Evolutionary conservation across 2,329 filamentous ascomycete species (phyloP), one percentile per base, ranked within the genome.

Genomic region (Penicillium brevicompactum): DNA sequence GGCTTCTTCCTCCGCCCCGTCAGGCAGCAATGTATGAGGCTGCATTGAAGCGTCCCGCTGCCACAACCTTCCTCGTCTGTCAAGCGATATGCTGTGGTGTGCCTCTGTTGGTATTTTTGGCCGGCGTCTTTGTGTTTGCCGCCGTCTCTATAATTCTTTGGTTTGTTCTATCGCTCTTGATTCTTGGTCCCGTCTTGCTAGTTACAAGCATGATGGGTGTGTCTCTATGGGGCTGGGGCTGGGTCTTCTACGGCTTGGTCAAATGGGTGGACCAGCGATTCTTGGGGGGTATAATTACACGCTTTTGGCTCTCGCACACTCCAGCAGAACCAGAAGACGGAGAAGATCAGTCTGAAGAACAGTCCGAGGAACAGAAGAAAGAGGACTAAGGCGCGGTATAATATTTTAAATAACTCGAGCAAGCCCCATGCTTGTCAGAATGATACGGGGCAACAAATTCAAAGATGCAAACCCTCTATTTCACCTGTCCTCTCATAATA

Each of bases 51-150:
- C 63, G 66, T 1, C 70, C 70, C 4, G 67, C 70, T 30, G 67
- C 69, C 2, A 61, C 69, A 16, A 70, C 67, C 11, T 72, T 73
- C 27, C 52, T 72, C 13, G 55, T 71, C 18, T 70, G 68, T 30
- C 70, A 73, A 48, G 47, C 67, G 41, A 64, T 73, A 16, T 73
- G 70, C 49, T 71, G 69, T 21, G 70, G 69, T 2, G 65, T 73
- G 5, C 70, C 70, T n/a, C 37, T 72, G 22, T 49, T 73, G 10
- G 62, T 73, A 0, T 73, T 73, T 18, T 37, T 72, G 21, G 69
- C 65, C 0, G 70, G 70, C 0, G 67, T 70, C 21, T 66, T 71
- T 27, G 14, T 72, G 4, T 71, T 73, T 47, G 70, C 70, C 0
- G 67, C 66, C 3, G 67, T 73, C 4, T 63, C 70, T 5, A 50